Base-by-base conservation (phyloP, 768 basidiomycete genomes). In the Kwoniella heveanensis region DNA sequence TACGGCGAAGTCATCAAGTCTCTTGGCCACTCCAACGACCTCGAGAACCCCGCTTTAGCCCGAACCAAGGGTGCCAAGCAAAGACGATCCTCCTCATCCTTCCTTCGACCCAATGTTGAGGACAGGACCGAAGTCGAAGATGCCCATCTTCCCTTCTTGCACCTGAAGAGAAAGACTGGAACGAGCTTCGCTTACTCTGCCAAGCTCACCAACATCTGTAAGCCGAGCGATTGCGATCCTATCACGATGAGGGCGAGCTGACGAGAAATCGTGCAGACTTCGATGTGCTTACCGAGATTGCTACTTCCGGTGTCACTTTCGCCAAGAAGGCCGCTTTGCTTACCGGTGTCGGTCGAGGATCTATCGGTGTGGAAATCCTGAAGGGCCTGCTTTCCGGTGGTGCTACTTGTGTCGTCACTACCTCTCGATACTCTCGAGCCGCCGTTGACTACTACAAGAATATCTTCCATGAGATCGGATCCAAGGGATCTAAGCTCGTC, bases 261-360 rank as follows among this genome's bases (percentile, higher is more conserved):
- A 44, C 39, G 39, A 7, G 39, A 44, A 10, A 17, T 10, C 19
- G n/a, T 91, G 24, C 44, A 74, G 97, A 99, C 81, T 86, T 99
- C 68, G 96, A 99, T 75, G 89, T 99, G 70, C 84, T 99, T 32
- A 91, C 94, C 77, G 96, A 99, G 81, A 98, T 99, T 71, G 96
- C 96, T 5, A 97, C 96, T 0, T 92, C 95, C 4, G 96, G 96
- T 13, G 97, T 94, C 1, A 94, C 93, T 0, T 99, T 98, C 85
- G 90, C 95, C 81, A 95, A 94, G 83, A 99, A 98, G 85, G 98
- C 98, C 74, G 96, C 96, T 1, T 86, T 99, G 19, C 85, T 98
- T 29, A 99, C 96, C 32, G 96, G 96, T 75, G 96, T 98, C 56
- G 96, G 96, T 54, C 95, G 92, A 77, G 95, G 92, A 13, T 96